Evolutionary conservation across 768 basidiomycete genomes (phyloP).

Genomic region (Tylopilus sp.): DNA sequence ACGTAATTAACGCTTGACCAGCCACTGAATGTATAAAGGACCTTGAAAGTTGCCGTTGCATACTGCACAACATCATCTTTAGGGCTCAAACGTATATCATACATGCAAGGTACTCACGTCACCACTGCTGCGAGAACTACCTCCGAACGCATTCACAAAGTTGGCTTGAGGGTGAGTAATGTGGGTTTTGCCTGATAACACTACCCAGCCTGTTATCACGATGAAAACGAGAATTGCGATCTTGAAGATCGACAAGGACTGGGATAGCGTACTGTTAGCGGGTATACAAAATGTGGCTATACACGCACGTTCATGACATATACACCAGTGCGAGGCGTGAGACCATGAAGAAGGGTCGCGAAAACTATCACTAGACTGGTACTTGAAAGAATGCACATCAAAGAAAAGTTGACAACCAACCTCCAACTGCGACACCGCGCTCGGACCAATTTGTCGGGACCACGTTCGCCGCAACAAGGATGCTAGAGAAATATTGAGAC

Average conservation of each 20-base stretch:
- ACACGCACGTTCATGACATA: constrained; percentile 51
- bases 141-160: constrained; percentile 56
- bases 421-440: constrained; percentile 60
- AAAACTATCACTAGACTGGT: constrained; percentile 47
- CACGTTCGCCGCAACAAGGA: constrained; percentile 46
- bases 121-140: constrained; percentile 50
- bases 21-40: constrained; percentile 48
- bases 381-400: constrained; percentile 17
- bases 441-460: constrained; percentile 46
- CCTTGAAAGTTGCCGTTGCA: constrained; percentile 61
- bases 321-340: constrained; percentile 48
- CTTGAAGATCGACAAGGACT: constrained; percentile 52
- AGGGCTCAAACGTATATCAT: neutral
- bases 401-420: no score
- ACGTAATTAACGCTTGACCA: constrained; percentile 60
- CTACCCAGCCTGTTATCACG: constrained; percentile 57
- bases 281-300: no score
- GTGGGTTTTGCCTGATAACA: constrained; percentile 53
- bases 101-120: constrained; percentile 30
- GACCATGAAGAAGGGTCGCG: constrained; percentile 48
- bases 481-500: constrained; percentile 31
- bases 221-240: constrained; percentile 51
- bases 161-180: constrained; percentile 56
- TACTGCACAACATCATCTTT: constrained; percentile 36
- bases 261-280: constrained; percentile 10